Conservation (phyloP, 2,329 filamentous ascomycete genomes). For the Alternaria hordeiaustralica region DNA sequence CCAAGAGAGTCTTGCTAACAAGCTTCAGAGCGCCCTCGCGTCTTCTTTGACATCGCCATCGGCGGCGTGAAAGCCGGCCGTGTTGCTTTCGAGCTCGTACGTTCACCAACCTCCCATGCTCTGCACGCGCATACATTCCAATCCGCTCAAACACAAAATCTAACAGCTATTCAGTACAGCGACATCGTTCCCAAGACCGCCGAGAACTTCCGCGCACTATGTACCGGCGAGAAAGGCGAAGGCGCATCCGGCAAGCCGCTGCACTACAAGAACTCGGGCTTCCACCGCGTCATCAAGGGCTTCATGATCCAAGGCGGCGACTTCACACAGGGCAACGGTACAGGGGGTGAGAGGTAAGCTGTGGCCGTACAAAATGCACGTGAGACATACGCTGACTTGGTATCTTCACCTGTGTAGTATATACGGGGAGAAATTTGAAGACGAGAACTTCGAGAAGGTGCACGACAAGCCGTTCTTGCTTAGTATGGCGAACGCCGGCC, state of each 20-base stretch:
- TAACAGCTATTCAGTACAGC: conserved; percentile 40
- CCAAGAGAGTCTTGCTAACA: conserved; percentile 8
- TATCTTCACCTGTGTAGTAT: conserved; percentile 59
- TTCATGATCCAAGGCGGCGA: conserved; percentile 99
- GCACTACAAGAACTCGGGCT: conserved; percentile 88
- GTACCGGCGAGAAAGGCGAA: conserved; percentile 90
- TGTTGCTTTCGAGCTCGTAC: conserved; percentile 82
- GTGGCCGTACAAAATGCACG: neutral
- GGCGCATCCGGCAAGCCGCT: conserved; percentile 84
- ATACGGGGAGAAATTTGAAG: conserved; percentile 95
- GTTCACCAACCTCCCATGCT: conserved; percentile 32
- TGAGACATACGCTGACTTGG: neutral
- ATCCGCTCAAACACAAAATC: neutral
- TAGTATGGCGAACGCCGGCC: conserved; percentile 97
- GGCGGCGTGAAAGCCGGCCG: conserved; percentile 76
- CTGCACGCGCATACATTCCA: neutral
- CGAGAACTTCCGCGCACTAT: conserved; percentile 94
- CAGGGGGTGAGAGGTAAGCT: conserved; percentile 76
- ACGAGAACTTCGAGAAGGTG: conserved; percentile 93
- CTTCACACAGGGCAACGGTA: conserved; percentile 93
- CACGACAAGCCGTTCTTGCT: conserved; percentile 93
- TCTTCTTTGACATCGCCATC: conserved; percentile 93
- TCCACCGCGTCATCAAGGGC: conserved; percentile 97
- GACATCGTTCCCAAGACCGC: conserved; percentile 86
- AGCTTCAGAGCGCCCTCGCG: conserved; percentile 69